Conservation (phyloP, 2,329 filamentous ascomycete genomes). For the Stemphylium lycopersici region DNA sequence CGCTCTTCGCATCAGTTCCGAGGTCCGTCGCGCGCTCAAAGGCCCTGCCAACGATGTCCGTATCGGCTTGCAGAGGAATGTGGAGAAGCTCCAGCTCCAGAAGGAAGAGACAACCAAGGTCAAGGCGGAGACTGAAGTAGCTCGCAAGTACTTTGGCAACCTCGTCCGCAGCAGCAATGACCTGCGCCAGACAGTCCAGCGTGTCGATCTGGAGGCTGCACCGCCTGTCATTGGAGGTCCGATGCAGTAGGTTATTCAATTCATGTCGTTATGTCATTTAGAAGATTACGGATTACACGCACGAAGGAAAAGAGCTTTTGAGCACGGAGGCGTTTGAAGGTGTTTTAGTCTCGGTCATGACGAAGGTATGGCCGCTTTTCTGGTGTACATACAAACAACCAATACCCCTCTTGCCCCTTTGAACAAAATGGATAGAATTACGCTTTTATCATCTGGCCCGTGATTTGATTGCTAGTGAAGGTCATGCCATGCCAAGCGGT, state of each 20-base stretch:
- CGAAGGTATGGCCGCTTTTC: constrained; percentile 22
- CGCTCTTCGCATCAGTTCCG: constrained; percentile 78
- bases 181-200: constrained; percentile 56
- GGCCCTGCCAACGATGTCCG: constrained; percentile 86
- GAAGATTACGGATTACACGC: constrained; percentile 14
- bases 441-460: neutral
- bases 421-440: constrained; percentile 1
- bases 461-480: neutral
- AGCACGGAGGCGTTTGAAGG: constrained; percentile 27
- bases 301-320: constrained; percentile 12
- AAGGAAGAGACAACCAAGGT: constrained; percentile 84
- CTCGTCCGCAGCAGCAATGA: constrained; percentile 69
- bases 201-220: constrained; percentile 60
- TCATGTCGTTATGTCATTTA: constrained; percentile 5
- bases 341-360: constrained; percentile 20
- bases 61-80: constrained; percentile 78
- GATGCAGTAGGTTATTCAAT: constrained; percentile 22
- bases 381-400: constrained; percentile 38
- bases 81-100: constrained; percentile 79
- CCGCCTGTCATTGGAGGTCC: constrained; percentile 50
- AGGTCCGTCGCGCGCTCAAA: constrained; percentile 87
- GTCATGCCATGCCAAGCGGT: constrained; percentile 16
- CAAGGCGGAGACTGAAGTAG: constrained; percentile 81
- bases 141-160: constrained; percentile 88
- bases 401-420: constrained; percentile 43